Evolutionary conservation across 495 filamentous ascomycete species (phyloP).

Genomic region (Podospora pseudoanserina): DNA sequence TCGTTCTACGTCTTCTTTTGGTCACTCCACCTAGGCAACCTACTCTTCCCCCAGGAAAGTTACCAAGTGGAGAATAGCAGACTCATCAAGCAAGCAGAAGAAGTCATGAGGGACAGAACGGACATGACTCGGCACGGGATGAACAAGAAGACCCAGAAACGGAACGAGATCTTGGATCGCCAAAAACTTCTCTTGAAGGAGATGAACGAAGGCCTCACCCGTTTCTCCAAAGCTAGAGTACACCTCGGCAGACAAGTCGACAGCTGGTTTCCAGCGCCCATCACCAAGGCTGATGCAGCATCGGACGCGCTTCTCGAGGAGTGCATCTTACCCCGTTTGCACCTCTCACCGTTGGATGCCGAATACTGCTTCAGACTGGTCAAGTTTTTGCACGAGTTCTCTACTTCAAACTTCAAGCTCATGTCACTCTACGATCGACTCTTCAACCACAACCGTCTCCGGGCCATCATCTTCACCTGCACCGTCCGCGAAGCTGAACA

Average conservation of each 20-base stretch:
- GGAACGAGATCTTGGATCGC: constrained; percentile 66
- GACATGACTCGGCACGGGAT: constrained; percentile 63
- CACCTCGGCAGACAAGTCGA: constrained; percentile 74
- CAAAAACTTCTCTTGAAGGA: constrained; percentile 61
- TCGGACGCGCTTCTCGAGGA: constrained; percentile 77
- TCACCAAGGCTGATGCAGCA: constrained; percentile 60
- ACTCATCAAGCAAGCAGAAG: constrained; percentile 56
- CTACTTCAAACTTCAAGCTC: constrained; percentile 81
- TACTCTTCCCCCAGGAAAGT: constrained; percentile 65
- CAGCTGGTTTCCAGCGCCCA: constrained; percentile 66
- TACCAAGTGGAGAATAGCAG: constrained; percentile 69
- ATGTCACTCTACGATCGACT: constrained; percentile 78
- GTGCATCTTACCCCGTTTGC: constrained; percentile 82
- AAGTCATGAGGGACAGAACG: constrained; percentile 64
- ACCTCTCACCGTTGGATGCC: constrained; percentile 80
- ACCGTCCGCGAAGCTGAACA: constrained; percentile 88
- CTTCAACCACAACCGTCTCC: constrained; percentile 74
- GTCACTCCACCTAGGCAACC: constrained; percentile 78
- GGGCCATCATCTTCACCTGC: constrained; percentile 78
- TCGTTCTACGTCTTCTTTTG: constrained; percentile 91
- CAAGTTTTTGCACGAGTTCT: constrained; percentile 75
- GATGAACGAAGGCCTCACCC: constrained; percentile 47
- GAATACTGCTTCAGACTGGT: constrained; percentile 83
- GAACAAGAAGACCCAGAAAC: constrained; percentile 60
- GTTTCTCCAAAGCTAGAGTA: constrained; percentile 58